Evolutionary conservation across 176 grass and related monocot species (phyloP).

Genomic region (Musa schizocarpa): DNA sequence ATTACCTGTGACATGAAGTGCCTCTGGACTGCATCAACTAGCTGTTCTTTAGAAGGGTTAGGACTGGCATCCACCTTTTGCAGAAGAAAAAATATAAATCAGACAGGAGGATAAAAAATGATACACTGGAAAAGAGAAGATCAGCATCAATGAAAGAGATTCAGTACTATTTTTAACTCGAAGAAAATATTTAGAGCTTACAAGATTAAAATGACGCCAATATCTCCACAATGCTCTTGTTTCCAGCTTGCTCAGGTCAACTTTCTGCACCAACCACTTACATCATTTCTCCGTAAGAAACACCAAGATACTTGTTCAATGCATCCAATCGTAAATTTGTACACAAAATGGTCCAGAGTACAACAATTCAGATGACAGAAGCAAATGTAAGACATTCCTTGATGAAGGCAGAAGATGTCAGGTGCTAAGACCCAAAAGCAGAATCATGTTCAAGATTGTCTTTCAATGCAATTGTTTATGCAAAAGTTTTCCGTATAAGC

Average conservation of each 20-base stretch:
- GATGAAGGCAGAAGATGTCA: too few relatives aligned
- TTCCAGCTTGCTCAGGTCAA: constrained; percentile 80
- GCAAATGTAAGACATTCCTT: constrained; percentile 12
- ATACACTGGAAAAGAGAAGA: not conserved
- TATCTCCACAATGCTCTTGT: constrained; percentile 81
- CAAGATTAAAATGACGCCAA: constrained; percentile 74
- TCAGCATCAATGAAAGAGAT: not conserved
- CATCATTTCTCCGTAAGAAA: not conserved
- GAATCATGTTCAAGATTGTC: constrained; percentile 1
- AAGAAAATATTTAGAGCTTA: constrained; percentile 28
- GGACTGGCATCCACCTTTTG: constrained; percentile 46
- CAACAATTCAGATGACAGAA: not conserved
- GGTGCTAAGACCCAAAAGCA: not conserved
- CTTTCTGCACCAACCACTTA: constrained; percentile 42
- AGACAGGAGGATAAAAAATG: not conserved
- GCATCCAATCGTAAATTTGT: not conserved
- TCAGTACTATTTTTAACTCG: not conserved
- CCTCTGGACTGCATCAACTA: constrained; percentile 70
- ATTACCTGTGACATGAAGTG: constrained; percentile 80
- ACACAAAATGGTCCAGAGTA: not conserved
- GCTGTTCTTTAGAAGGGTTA: constrained; percentile 75
- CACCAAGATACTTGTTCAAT: constrained; percentile 13
- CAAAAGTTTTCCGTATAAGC: not conserved
- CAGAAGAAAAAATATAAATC: constrained; percentile 17
- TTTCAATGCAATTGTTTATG: not conserved